These are phyloP conservation scores for Stemphylium lycopersici DNA, from an alignment of 2,329 filamentous ascomycete genomes.

Conservation along the genomic window DNA sequence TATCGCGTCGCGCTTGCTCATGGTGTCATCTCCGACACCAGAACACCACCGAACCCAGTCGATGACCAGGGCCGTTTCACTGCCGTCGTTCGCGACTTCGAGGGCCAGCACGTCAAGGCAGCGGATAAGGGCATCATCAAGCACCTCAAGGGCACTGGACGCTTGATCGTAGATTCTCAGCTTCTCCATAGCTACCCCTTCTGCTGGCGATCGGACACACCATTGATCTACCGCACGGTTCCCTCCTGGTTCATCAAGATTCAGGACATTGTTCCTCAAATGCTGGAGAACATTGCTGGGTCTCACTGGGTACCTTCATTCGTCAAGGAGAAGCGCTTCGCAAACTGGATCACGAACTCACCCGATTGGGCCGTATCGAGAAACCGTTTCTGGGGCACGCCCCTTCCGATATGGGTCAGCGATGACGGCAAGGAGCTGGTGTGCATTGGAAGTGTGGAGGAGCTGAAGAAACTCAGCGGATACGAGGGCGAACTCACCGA, in stretches of 20 bases:
- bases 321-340: slow-evolving; percentile 90
- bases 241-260: slow-evolving; percentile 96
- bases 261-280: slow-evolving; percentile 78
- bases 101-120: slow-evolving; percentile 85
- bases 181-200: slow-evolving; percentile 91
- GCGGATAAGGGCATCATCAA: slow-evolving; percentile 95
- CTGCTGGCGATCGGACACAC: slow-evolving; percentile 94
- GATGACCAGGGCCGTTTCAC: slow-evolving; percentile 83
- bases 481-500: slow-evolving; percentile 82
- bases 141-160: slow-evolving; percentile 75
- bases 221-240: slow-evolving; percentile 89
- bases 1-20: slow-evolving; percentile 79
- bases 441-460: slow-evolving; percentile 82
- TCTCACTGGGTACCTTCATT: slow-evolving; percentile 91
- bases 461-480: slow-evolving; percentile 86
- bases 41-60: slow-evolving; percentile 88
- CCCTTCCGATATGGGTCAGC: slow-evolving; percentile 89
- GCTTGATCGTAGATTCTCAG: slow-evolving; percentile 83
- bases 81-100: slow-evolving; percentile 77
- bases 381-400: slow-evolving; percentile 95
- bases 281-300: slow-evolving; percentile 87
- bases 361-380: slow-evolving; percentile 95
- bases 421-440: slow-evolving; percentile 87
- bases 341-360: slow-evolving; percentile 88
- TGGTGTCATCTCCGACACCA: slow-evolving; percentile 77